Evolutionary conservation across 1,284 basidiomycete species (phyloP).

Genomic region (Puccinia coronata): DNA sequence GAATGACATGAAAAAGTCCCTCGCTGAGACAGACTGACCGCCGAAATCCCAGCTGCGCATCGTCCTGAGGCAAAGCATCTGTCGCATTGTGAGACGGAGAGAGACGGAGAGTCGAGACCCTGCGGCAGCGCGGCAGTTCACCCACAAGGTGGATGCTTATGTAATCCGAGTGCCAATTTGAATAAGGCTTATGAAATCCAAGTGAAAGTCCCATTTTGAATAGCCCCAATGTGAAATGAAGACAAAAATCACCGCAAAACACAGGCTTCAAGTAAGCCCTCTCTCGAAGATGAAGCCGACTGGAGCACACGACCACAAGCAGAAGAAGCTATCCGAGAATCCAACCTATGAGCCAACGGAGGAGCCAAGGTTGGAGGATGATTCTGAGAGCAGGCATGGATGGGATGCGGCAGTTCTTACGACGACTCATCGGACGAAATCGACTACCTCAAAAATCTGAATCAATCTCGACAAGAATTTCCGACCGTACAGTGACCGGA

Average conservation of each 20-base stretch:
- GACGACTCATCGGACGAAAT: slow-evolving; percentile 12
- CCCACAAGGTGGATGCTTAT: too few relatives aligned
- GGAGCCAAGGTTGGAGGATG: slow-evolving; percentile 33
- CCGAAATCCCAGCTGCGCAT: too few relatives aligned
- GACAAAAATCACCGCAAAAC: too few relatives aligned
- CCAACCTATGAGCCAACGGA: neutral
- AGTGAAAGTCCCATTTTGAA: too few relatives aligned
- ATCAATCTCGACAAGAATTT: slow-evolving; percentile 38
- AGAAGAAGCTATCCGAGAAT: neutral
- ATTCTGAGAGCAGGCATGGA: neutral
- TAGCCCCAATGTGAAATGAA: neutral
- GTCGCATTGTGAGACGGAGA: too few relatives aligned
- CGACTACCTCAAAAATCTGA: slow-evolving; percentile 28
- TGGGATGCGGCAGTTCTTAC: slow-evolving; percentile 8
- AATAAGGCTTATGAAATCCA: too few relatives aligned
- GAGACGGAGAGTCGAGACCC: too few relatives aligned
- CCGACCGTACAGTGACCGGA: neutral
- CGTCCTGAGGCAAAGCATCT: too few relatives aligned
- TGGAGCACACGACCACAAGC: neutral
- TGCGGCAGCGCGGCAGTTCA: too few relatives aligned
- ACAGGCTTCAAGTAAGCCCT: neutral
- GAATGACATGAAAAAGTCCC: too few relatives aligned
- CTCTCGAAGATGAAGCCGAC: neutral
- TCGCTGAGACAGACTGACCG: too few relatives aligned
- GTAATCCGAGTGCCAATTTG: too few relatives aligned